Base-by-base conservation (phyloP, 352 stramenopile genomes). In the Globisporangium yorkense region DNA sequence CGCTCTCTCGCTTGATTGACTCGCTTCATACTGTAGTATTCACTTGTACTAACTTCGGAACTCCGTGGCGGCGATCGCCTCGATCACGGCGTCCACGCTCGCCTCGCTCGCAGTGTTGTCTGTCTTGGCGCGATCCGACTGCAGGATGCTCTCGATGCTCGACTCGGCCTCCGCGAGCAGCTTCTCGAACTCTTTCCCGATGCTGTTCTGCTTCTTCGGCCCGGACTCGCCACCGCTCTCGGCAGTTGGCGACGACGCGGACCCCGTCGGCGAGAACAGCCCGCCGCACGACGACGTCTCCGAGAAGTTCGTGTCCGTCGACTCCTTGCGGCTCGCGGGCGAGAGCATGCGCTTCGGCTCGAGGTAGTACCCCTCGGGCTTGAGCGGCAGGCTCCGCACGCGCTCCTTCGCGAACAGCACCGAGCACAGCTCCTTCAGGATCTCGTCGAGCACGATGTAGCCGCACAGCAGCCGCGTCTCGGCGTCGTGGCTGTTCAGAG, bases 381-480 rank as follows among this genome's bases (percentile, higher is more conserved):
- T 89, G 33, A 93, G 66, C 7, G 85, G 85, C 39, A 95, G 63
- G 20, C 67, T 86, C 41, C 78, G 76, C 27, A 91, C 76, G 21
- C 80, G 80, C 39, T 92, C 83, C 27, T 79, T 80, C 1, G 83
- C 81, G 52, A 93, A 92, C 2, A 93, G 64, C 56, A 89, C 71
- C 10, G 83, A 90, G 51, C 84, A 92, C 2, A 95, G 70, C 61
- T 95, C 85, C 61, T 93, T 93, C 3, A 95, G 59, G 35, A 95
- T 78, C 57, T 95, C 85, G 51, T 95, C 85, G 18, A 95, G 62
- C 37, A 95, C 74, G 27, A 93, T 71, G n/a, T 80, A 92, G 0
- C 77, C 81, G 29, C 79, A 87, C 13, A 94, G 49, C 37, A 92
- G 48, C 7, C 77, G 77, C 31, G 74, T 81, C 53, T 92, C 77